phyloP scores from a whole-genome alignment of 2,329 filamentous ascomycete genomes.

The Colletotrichum liaoningense region DNA sequence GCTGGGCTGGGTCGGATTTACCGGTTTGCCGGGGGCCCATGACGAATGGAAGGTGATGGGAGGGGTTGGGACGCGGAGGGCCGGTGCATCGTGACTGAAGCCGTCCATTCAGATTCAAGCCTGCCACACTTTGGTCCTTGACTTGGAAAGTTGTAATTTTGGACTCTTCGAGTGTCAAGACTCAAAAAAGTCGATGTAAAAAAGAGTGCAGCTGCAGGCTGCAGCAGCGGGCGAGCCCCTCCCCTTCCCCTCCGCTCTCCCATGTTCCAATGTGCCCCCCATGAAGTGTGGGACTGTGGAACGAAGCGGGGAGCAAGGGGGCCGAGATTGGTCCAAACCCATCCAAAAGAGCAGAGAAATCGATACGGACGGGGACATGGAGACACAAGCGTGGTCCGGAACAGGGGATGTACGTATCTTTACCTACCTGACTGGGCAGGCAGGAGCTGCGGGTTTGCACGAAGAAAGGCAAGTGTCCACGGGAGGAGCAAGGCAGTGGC shows the following conservation, averaged over 20 bases:
- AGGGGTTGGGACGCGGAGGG: background rate
- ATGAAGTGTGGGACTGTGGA: slow-evolving; percentile 22
- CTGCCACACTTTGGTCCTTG: background rate
- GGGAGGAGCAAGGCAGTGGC: background rate
- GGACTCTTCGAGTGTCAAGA: too few species aligned
- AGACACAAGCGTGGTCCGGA: slow-evolving; percentile 17
- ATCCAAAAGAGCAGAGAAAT: slow-evolving; percentile 31
- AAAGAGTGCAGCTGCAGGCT: background rate
- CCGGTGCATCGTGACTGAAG: background rate
- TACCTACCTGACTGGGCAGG: slow-evolving; percentile 27
- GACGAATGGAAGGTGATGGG: background rate
- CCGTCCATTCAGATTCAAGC: background rate
- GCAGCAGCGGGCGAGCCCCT: background rate
- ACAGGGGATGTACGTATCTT: slow-evolving; percentile 18
- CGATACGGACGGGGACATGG: slow-evolving; percentile 27
- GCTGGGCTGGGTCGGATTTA: slow-evolving; percentile 9
- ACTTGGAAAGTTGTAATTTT: too few species aligned
- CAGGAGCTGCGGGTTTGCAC: slow-evolving; percentile 13
- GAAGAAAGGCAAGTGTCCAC: slow-evolving; percentile 20
- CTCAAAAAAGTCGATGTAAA: background rate
- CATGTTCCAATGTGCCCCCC: background rate
- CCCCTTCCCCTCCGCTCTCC: background rate
- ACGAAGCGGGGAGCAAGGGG: slow-evolving; percentile 29
- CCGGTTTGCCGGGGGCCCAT: slow-evolving; percentile 9
- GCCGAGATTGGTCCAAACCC: slow-evolving; percentile 32